phyloP scores from a whole-genome alignment of 176 grass and related monocot genomes.

The Tillandsia leiboldiana region DNA sequence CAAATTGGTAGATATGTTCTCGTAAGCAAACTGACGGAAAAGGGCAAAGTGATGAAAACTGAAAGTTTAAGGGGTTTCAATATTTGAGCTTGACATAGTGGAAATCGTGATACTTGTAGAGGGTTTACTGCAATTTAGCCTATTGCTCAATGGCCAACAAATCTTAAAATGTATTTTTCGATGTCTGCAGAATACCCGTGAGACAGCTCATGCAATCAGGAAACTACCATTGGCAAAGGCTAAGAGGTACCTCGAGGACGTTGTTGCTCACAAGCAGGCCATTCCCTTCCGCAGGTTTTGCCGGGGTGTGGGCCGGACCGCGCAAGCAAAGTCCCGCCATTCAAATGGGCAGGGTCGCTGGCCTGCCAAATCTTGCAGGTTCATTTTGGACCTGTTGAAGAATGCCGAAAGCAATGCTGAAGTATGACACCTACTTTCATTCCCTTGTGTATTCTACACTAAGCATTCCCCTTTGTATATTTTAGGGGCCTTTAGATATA shows the following conservation, averaged over 20 bases:
- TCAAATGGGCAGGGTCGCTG: slow-evolving; percentile 83
- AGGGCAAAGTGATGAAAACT: background rate
- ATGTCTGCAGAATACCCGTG: slow-evolving; percentile 58
- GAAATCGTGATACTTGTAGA: background rate
- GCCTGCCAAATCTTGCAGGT: slow-evolving; percentile 64
- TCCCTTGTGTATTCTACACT: too few species aligned
- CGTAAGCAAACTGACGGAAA: too few species aligned
- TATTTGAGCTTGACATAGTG: background rate
- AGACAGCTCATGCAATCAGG: slow-evolving; percentile 64
- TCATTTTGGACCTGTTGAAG: slow-evolving; percentile 79
- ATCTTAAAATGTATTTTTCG: background rate
- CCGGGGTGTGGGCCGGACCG: slow-evolving; percentile 70
- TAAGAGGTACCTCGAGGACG: slow-evolving; percentile 82
- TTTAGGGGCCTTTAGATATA: too few species aligned
- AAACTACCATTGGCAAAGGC: slow-evolving; percentile 65
- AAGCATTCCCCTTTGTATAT: too few species aligned
- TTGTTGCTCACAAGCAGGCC: slow-evolving; percentile 84
- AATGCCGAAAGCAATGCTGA: slow-evolving; percentile 78
- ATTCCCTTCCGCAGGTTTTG: slow-evolving; percentile 88
- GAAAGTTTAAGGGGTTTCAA: background rate
- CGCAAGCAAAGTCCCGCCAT: slow-evolving; percentile 60
- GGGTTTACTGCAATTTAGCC: background rate
- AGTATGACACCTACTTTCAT: background rate
- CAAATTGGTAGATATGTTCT: too few species aligned
- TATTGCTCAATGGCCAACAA: background rate